These are phyloP conservation scores for Tolypocladium tundrense DNA, from an alignment of 2,329 filamentous ascomycete species.

Conservation along the genomic window DNA sequence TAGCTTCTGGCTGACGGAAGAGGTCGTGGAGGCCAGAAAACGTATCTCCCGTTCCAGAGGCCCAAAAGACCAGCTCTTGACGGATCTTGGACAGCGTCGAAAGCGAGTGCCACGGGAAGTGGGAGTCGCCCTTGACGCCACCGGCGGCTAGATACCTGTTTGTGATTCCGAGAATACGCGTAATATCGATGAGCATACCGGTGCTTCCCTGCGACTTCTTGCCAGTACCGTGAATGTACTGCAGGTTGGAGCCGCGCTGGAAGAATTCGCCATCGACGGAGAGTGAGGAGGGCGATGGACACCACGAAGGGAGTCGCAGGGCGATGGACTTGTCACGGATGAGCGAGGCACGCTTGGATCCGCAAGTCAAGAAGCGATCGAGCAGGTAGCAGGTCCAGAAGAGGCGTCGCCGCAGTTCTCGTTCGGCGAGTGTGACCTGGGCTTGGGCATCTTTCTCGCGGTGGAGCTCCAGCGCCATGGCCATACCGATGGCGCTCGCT, in stretches of 20 bases:
- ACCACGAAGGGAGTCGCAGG: slow-evolving; percentile 66
- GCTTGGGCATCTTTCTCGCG: slow-evolving; percentile 58
- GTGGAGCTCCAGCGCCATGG: slow-evolving; percentile 70
- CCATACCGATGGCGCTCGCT: slow-evolving; percentile 55
- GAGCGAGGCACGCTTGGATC: slow-evolving; percentile 72
- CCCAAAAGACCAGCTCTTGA: slow-evolving; percentile 78
- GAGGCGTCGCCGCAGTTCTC: slow-evolving; percentile 66
- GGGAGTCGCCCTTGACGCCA: slow-evolving; percentile 79
- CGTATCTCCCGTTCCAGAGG: slow-evolving; percentile 66
- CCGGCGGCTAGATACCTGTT: slow-evolving; percentile 77
- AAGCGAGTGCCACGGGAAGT: slow-evolving; percentile 83
- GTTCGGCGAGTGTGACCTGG: slow-evolving; percentile 55
- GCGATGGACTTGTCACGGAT: slow-evolving; percentile 68
- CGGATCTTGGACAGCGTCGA: slow-evolving; percentile 80
- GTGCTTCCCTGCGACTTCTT: slow-evolving; percentile 66
- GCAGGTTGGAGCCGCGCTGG: slow-evolving; percentile 65
- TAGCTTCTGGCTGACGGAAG: slow-evolving; percentile 70
- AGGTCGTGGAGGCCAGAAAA: slow-evolving; percentile 67
- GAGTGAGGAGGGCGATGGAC: slow-evolving; percentile 47
- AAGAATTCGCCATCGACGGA: slow-evolving; percentile 72
- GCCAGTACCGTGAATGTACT: slow-evolving; percentile 57
- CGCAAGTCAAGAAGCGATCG: slow-evolving; percentile 73
- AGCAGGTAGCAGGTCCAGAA: slow-evolving; percentile 88
- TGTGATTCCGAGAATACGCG: slow-evolving; percentile 70
- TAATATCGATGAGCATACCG: slow-evolving; percentile 76